Evolutionary conservation across 139 green algal genomes (phyloP), one percentile per base, ranked within the genome.

Genomic region (Eudorina sp.): DNA sequence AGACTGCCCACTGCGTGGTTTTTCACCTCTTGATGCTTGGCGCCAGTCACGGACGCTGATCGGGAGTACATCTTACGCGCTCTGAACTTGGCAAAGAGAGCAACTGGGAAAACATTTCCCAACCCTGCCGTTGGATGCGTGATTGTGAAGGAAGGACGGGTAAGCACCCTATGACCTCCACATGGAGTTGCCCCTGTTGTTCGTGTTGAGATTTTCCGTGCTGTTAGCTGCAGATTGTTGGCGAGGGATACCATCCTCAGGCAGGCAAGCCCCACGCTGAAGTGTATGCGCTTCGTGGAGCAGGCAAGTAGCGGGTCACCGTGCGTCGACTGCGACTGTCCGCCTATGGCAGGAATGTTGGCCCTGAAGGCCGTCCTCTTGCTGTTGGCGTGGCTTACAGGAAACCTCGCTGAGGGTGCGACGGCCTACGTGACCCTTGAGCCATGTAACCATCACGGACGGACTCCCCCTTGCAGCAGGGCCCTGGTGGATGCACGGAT

Each of bases 351-450:
- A 23, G 23, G 55, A 23, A 66, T 66, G 27, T 25, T 34, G n/a
- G n/a, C n/a, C n/a, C n/a, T n/a, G n/a, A n/a, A n/a, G n/a, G n/a
- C n/a, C n/a, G n/a, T n/a, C n/a, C n/a, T n/a, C n/a, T n/a, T n/a
- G n/a, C n/a, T 5, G 34, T 51, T 77, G 16, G 16, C 40, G 18
- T 36, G 34, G 1, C 6, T 79, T 70, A 21, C 90, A 93, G 94
- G 95, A 29, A 92, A 93, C 43, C 14, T 29, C 8, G 97, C 96
- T 3, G 23, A 90, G 48, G 97, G 97, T 11, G 96, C 95, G 25
- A 99, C 98, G 13, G 98, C 98, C 7, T 99, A 99, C 93, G 98
- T 99, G 7, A 99, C 96, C 0, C 92, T 99, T 31, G 98, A 99
- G 94, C 98, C 98, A 0, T 99, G 98, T 95, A 97, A 98, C 92